These are phyloP conservation scores for Globisporangium polare DNA, from an alignment of 352 stramenopile genomes.

Conservation along the genomic window DNA sequence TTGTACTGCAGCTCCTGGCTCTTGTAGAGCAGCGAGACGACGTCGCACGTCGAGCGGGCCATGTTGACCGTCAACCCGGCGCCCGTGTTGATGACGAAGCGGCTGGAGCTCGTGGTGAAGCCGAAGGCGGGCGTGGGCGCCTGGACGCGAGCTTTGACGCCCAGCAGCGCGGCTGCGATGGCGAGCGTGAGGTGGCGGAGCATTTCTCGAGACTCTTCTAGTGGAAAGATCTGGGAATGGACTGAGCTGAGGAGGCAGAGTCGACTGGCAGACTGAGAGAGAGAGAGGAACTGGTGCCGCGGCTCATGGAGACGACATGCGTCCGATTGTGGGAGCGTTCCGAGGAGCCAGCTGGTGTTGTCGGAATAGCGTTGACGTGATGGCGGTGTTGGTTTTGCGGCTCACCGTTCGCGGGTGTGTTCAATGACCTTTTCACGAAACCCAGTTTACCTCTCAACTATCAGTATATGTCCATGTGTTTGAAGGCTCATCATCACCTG, in stretches of 20 bases:
- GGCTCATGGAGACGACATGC: neutral
- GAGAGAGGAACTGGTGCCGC: neutral
- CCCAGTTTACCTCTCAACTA: no score
- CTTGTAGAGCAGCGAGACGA: constrained; percentile 49
- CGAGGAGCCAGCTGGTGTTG: neutral
- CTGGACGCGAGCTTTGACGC: neutral
- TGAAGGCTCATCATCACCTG: no score
- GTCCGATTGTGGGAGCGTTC: neutral
- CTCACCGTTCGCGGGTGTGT: no score
- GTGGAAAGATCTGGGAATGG: neutral
- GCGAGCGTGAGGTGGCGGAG: neutral
- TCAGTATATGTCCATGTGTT: no score
- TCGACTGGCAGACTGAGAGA: neutral
- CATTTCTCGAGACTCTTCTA: neutral
- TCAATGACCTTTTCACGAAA: no score
- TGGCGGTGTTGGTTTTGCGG: no score
- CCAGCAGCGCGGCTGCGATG: neutral
- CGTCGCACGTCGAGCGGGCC: constrained; percentile 37
- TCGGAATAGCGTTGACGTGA: neutral
- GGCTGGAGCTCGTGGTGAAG: constrained; percentile 27
- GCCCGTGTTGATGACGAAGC: constrained; percentile 40
- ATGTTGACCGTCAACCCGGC: constrained; percentile 37
- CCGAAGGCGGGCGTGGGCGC: constrained; percentile 28
- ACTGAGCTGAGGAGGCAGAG: neutral
- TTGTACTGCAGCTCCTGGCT: constrained; percentile 42